Percentiles rank a stretch among this genome's conserved stretches.
phyloP scores from a whole-genome alignment of 2,329 filamentous ascomycete species.

The Talaromyces sp. region DNA sequence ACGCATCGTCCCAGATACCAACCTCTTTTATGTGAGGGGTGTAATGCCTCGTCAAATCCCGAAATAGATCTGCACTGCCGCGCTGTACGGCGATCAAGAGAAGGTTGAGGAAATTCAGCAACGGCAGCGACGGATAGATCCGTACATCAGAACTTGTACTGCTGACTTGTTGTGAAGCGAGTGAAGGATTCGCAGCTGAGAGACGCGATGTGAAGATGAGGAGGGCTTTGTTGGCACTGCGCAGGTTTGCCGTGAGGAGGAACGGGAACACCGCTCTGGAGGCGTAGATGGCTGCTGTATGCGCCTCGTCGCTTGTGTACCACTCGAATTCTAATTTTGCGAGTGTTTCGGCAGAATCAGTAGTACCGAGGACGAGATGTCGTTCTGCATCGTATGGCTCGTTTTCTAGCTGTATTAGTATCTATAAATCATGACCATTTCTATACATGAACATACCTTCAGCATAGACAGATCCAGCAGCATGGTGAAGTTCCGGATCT shows the following conservation, averaged over 20 bases:
- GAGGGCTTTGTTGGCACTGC: slow-evolving; percentile 79
- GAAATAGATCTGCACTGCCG: slow-evolving; percentile 72
- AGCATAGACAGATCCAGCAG: slow-evolving; percentile 82
- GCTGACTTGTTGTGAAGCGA: slow-evolving; percentile 78
- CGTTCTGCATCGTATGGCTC: slow-evolving; percentile 90
- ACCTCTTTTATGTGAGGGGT: slow-evolving; percentile 71
- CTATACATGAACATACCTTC: slow-evolving; percentile 51
- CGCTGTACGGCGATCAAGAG: slow-evolving; percentile 80
- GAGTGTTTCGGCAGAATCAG: slow-evolving; percentile 77
- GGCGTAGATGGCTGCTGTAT: slow-evolving; percentile 81
- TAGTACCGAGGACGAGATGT: slow-evolving; percentile 83
- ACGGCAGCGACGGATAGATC: slow-evolving; percentile 85
- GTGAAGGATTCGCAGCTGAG: slow-evolving; percentile 52
- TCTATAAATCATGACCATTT: neutral
- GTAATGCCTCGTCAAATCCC: slow-evolving; percentile 79
- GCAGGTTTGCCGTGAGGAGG: slow-evolving; percentile 82
- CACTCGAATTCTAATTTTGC: slow-evolving; percentile 84
- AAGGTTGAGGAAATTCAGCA: slow-evolving; percentile 89
- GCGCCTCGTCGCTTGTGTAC: slow-evolving; percentile 85
- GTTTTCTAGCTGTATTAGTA: slow-evolving; percentile 56
- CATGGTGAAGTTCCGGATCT: slow-evolving; percentile 92
- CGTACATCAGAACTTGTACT: slow-evolving; percentile 69
- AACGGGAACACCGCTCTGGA: slow-evolving; percentile 87
- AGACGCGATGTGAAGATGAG: slow-evolving; percentile 70
- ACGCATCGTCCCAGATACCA: slow-evolving; percentile 72